Evolutionary conservation across 345 rosid species (phyloP), one percentile per base, ranked within the genome.

Genomic region (Raphanus sativus): DNA sequence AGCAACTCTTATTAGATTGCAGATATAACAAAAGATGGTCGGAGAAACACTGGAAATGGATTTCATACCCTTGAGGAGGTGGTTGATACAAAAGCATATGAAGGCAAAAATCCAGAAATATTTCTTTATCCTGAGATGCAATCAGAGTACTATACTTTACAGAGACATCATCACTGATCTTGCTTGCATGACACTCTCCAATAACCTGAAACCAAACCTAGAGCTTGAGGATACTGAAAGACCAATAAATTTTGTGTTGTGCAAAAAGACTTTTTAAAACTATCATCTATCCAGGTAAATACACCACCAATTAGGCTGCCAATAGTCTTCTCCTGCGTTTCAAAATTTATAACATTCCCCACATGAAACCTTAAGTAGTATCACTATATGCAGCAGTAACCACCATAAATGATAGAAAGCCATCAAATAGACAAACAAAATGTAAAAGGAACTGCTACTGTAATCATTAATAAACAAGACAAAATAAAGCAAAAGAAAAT

Each of bases 21-120:
- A 45, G 42, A 32, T 10, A 69, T 24, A 38, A 78, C 33, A 42
- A 15, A 45, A 65, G 70, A 54, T 33, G 38, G 8, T 33, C 0
- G 26, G 70, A 38, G 64, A 61, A 50, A 21, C 25, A 21, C 17
- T 76, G 25, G 62, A 60, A 79, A 66, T 61, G 67, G 69, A 69
- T 30, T 72, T 38, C 93, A 78, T 68, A 94, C 98, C 97, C 86
- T 82, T 84, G 97, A 78, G 93, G 76, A 48, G 86, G 77, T 63
- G 86, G 90, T 80, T 86, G 95, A 81, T 90, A 90, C 85, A 92
- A 81, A 66, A 92, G 73, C 30, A 84, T 77, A 72, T 89, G 90
- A 78, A 89, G 92, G 83, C 93, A 94, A 79, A 91, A 90, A 77
- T 94, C 97, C 81, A 89, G 76, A 81, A 94, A 87, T 71, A 88